Evolutionary conservation across 108 stramenopile species (phyloP).

Genomic region (Cyclostephanos invisitatus): DNA sequence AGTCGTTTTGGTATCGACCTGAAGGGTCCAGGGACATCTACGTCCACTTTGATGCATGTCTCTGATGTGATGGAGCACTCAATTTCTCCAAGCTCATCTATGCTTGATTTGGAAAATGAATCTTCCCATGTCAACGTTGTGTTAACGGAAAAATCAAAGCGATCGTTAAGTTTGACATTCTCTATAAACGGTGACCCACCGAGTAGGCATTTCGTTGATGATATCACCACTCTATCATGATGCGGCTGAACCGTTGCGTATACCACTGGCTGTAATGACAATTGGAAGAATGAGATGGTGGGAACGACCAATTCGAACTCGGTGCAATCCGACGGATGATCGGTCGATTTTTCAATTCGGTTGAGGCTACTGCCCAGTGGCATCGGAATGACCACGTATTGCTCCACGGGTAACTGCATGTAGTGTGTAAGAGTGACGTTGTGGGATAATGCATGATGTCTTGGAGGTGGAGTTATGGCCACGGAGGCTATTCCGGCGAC

Average conservation of each 20-base stretch:
- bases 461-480: conserved; percentile 15
- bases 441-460: conserved; percentile 7
- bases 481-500: conserved; percentile 29
- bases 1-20: conserved; percentile 37
- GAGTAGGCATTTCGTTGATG: conserved; percentile 37
- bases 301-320: conserved; percentile 48
- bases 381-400: conserved; percentile 53
- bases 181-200: conserved; percentile 49
- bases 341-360: background rate
- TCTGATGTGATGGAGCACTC: conserved; percentile 24
- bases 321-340: background rate
- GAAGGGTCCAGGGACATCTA: conserved; percentile 48
- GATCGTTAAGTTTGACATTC: conserved; percentile 45
- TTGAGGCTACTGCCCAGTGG: conserved; percentile 43
- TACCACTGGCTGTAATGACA: conserved; percentile 43
- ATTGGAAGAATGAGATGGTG: conserved; percentile 41
- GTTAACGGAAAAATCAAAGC: conserved; percentile 38
- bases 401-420: conserved; percentile 51
- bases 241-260: conserved; percentile 37
- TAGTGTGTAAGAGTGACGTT: conserved; percentile 41
- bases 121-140: conserved; percentile 42
- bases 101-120: background rate
- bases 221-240: conserved; percentile 29
- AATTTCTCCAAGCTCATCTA: background rate
- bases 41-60: conserved; percentile 41